Percentiles rank a stretch among this genome's conserved stretches.
phyloP scores from a whole-genome alignment of 305 asterid genomes.

The Fraxinus albicans region DNA sequence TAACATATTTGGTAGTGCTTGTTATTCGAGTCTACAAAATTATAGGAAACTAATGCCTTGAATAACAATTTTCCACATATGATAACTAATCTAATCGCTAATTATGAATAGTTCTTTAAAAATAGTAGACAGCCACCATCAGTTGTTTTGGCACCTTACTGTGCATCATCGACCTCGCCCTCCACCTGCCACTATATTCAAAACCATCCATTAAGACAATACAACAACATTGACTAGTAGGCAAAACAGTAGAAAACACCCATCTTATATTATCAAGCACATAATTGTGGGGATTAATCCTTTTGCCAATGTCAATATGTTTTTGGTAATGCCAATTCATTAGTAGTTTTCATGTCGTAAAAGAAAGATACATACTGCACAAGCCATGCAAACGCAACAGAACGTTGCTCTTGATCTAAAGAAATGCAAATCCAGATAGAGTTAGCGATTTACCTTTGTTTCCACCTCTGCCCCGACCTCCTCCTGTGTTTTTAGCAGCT shows the following conservation, averaged over 20 bases:
- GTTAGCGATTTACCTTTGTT: constrained; percentile 32
- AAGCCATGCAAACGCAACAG: background rate
- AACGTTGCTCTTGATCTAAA: background rate
- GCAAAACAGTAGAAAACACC: background rate
- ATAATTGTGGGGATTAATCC: background rate
- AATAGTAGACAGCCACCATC: background rate
- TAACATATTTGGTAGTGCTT: too few species aligned
- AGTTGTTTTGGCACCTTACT: background rate
- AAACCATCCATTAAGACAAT: background rate
- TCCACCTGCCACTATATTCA: constrained; percentile 33
- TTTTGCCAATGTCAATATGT: background rate
- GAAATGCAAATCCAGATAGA: background rate
- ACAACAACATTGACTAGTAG: background rate
- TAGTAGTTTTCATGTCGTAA: background rate
- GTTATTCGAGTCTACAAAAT: too few species aligned
- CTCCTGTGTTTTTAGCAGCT: constrained; percentile 43
- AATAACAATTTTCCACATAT: too few species aligned
- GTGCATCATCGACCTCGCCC: constrained; percentile 44
- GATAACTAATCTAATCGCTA: too few species aligned
- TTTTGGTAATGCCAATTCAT: background rate
- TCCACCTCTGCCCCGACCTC: constrained; percentile 52
- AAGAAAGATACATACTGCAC: background rate
- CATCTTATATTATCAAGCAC: background rate
- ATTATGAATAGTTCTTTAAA: background rate
- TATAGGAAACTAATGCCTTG: too few species aligned